Evolutionary conservation across 257 asterid species (phyloP), one percentile per base, ranked within the genome.

Genomic region (Capsicum chinense): DNA sequence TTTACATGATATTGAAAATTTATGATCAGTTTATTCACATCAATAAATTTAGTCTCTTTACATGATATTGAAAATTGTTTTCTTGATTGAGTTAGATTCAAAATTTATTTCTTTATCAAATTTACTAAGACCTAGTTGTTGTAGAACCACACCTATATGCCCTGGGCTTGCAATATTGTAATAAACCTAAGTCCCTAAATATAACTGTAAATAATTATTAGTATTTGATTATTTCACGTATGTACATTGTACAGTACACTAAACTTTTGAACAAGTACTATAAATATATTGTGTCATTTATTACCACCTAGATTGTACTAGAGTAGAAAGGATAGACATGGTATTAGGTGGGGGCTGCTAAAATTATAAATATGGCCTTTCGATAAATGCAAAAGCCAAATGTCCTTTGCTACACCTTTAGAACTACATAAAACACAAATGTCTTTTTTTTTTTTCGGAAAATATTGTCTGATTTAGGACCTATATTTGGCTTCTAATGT

Each of bases 241-340:
- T 21, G 62, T 74, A 74, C 62, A 39, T 39, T 39, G 44, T 2
- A 39, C 44, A 39, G 44, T 39, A 74, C 21, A 50, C 21, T 74
- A 50, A 74, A 1, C 12, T 12, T 50, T 50, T 21, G 62, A 62
- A 50, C 62, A 74, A 50, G n/a, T 62, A 54, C 50, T 1, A 59
- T 0, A 6, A 3, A 50, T 67, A 67, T 64, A 14, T 71, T 3
- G 47, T 74, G 21, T 33, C 81, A 74, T 74, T 74, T 50, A 74
- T 50, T 74, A 50, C 81, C 80, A 63, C 15, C 58, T 19, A 73
- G 60, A 48, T 73, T 73, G 79, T 48, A 63, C 69, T 63, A 44
- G 26, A 26, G 26, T 44, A 44, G 10, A 71, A 71, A 70, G n/a
- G 58, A 47, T 73, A 73, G 80, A 73, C 80, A n/a, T 44, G 79